Evolutionary conservation across 2,329 filamentous ascomycete genomes (phyloP), one percentile per base, ranked within the genome.

Genomic region (Trichoderma sp.): DNA sequence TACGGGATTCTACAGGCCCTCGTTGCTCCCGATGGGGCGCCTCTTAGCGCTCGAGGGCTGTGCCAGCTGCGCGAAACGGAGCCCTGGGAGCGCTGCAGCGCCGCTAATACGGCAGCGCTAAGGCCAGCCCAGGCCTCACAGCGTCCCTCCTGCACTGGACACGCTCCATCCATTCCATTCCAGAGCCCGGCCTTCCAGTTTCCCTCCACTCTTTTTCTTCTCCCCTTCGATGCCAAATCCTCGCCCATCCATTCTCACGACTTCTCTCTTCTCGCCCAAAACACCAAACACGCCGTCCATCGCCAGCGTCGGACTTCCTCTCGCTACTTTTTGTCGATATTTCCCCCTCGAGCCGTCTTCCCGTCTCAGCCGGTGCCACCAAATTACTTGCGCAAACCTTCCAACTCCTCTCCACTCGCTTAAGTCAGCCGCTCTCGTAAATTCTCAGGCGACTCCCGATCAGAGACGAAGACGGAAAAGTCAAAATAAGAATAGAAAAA

Each of bases 221-320:
- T 67, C 35, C n/a, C 21, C 38, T 60, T 62, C 62, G 33, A 41
- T 33, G 16, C 41, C 33, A n/a, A 45, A 45, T 45, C 50, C 41
- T 38, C 35, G 35, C 35, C 35, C 35, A 38, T 38, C 35, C 35
- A 38, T 16, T 38, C 35, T 29, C 72, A 62, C 64, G 45, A 60
- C 45, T 53, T 35, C 35, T 38, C 35, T n/a, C 16, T 16, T 33
- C 45, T 45, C 33, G 59, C n/a, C 31, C 60, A 29, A 56, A 66
- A 66, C 38, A 33, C 72, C 72, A 74, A 33, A 68, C 72, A 45
- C 72, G 63, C 72, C 72, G 64, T 62, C 72, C 72, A 67, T 74
- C 72, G 72, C 63, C 53, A 38, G 62, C 72, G 62, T 62, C 53
- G 35, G 33, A 45, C 50, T 67, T 74, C 53, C 72, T 67, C 63